Base-by-base conservation (phyloP, 192 early-diverging fungal genomes). In the Coemansia pectinata region DNA sequence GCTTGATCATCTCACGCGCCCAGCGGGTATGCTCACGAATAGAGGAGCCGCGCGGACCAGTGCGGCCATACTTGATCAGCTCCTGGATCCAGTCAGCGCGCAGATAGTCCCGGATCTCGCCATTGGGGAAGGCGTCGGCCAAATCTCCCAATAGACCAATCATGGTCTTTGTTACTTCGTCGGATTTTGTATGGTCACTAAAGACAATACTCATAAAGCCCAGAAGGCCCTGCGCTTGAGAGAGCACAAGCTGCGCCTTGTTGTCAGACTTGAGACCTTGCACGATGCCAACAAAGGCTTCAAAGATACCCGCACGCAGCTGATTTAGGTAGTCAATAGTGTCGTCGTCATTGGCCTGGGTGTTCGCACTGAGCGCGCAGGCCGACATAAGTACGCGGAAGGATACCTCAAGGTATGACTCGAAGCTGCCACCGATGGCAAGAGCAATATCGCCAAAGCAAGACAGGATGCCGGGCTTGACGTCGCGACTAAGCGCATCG, bases 251-350 rank as follows among this genome's bases (percentile, higher is more conserved):
- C 68, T 87, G 76, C 25, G 86, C 85, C 70, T 92, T 90, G 50
- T 89, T 86, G 19, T 88, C 91, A 3, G 86, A 74, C 71, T 94
- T 94, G 79, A 98, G 78, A 4, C 96, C 98, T 70, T 98, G 96
- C 0, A 90, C 87, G 62, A 99, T 98, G 41, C 98, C 98, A 23
- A 98, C 93, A 82, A 94, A 97, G 9, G 95, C 95, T 77, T 98
- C 96, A 42, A 96, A 82, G 70, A 96, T 95, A 40, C 92, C 92
- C 62, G 96, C 92, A 40, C 93, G 89, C 61, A 98, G 86, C 58
- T 88, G 76, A 66, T 90, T 91, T 23, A 91, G 88, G 77, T 95
- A 97, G 72, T 99, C 96, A 36, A 91, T 90, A 66, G 90, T 89
- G 67, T 95, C 93, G 66, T 86, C 88, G 65, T 91, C 89, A 47